Conservation (phyloP, 1,284 basidiomycete genomes). For the Ustilago tritici region DNA sequence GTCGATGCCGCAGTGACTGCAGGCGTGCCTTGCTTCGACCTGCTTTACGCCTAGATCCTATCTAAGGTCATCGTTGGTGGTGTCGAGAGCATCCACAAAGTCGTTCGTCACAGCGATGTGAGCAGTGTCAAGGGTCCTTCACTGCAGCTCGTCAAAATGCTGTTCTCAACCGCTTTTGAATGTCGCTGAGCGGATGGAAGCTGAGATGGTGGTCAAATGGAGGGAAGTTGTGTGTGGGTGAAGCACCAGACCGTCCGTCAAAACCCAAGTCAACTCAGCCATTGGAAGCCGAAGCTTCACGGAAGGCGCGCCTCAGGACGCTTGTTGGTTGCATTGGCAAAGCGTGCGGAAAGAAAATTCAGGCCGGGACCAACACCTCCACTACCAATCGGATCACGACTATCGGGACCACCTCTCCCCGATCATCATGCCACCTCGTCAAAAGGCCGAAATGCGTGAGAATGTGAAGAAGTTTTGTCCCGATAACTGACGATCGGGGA, state of each 20-base stretch:
- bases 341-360: neutral
- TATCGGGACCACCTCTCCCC: neutral
- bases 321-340: neutral
- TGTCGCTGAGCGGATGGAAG: neutral
- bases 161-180: neutral
- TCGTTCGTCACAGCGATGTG: neutral
- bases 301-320: neutral
- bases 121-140: too few species aligned
- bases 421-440: neutral
- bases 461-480: too few species aligned
- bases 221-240: neutral
- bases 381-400: neutral
- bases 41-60: neutral
- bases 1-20: neutral
- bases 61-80: neutral
- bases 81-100: neutral
- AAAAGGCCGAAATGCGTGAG: neutral
- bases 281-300: neutral
- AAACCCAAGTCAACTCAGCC: slow-evolving; percentile 18
- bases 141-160: neutral
- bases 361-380: slow-evolving; percentile 28
- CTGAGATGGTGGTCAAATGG: neutral
- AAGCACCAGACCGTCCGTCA: neutral
- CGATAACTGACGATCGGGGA: too few species aligned
- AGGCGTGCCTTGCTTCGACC: neutral